Percentiles rank a stretch among this genome's conserved stretches.
Conservation (phyloP, 2,329 filamentous ascomycete species). For the Rachicladosporium sp. region DNA sequence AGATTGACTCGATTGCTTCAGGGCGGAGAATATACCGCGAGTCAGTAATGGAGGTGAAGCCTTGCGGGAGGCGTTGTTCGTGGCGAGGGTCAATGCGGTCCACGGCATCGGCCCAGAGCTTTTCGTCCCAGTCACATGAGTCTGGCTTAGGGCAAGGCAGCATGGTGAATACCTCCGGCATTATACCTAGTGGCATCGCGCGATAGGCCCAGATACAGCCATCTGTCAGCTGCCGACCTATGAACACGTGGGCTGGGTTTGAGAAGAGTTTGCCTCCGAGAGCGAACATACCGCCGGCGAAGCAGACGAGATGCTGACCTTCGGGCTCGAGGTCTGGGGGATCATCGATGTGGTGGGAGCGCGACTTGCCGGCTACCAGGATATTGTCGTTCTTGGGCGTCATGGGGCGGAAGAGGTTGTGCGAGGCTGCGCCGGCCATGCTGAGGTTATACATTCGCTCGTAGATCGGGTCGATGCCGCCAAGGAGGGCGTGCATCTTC, state of each 20-base stretch:
- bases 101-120: conserved; percentile 35
- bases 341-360: conserved; percentile 15
- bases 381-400: conserved; percentile 34
- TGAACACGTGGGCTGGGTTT: conserved; percentile 40
- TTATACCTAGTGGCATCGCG: conserved; percentile 43
- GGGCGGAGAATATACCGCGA: conserved; percentile 37
- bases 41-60: conserved; percentile 33
- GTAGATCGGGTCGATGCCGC: conserved; percentile 34
- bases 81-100: conserved; percentile 24
- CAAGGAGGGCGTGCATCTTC: conserved; percentile 36
- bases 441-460: conserved; percentile 44
- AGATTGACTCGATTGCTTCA: conserved; percentile 50
- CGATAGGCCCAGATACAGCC: conserved; percentile 53
- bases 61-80: conserved; percentile 27
- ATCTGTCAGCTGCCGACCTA: conserved; percentile 46
- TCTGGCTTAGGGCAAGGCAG: conserved; percentile 33
- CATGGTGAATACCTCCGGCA: conserved; percentile 47
- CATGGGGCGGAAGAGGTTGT: conserved; percentile 40
- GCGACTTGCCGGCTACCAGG: conserved; percentile 33
- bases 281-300: conserved; percentile 50
- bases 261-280: conserved; percentile 46
- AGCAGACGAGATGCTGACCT: conserved; percentile 47
- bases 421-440: conserved; percentile 29
- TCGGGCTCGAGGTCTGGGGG: conserved; percentile 33
- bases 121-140: conserved; percentile 43